Evolutionary conservation across 495 filamentous ascomycete species (phyloP).

Genomic region (Penicillium cosmopolitanum): DNA sequence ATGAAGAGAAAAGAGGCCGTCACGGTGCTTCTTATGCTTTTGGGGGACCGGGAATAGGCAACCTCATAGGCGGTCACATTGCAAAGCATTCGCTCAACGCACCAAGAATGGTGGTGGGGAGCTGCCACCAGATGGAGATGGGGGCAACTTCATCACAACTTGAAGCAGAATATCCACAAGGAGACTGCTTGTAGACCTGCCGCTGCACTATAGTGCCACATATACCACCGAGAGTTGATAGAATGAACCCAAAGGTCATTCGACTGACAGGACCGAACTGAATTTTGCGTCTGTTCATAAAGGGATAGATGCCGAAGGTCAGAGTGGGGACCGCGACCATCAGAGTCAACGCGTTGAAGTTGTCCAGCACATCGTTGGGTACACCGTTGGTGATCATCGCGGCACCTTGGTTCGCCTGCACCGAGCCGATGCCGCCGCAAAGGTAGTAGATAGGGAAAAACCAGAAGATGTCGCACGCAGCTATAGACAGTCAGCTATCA

Average conservation of each 20-base stretch:
- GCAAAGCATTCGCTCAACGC: conserved; percentile 71
- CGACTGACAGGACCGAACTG: conserved; percentile 66
- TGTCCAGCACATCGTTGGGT: no score
- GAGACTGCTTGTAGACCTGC: conserved; percentile 59
- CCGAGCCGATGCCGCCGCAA: no score
- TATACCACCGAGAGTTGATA: conserved; percentile 58
- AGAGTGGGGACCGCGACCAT: no score
- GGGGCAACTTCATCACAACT: conserved; percentile 48
- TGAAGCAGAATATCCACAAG: conserved; percentile 56
- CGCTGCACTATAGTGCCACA: conserved; percentile 67
- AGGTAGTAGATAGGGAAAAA: no score
- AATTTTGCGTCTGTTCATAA: conserved; percentile 57
- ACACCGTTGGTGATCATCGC: no score
- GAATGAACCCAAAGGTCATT: conserved; percentile 66
- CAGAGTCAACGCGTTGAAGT: no score
- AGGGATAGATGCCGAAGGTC: no score
- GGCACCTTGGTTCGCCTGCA: no score
- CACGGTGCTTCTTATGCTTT: conserved; percentile 70
- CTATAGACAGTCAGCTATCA: no score
- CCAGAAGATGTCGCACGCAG: no score
- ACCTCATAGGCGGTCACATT: conserved; percentile 74
- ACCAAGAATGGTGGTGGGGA: conserved; percentile 53
- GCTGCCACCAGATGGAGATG: conserved; percentile 59
- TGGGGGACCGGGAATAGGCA: conserved; percentile 71
- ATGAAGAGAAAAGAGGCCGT: conserved; percentile 55